Evolutionary conservation across 1,284 basidiomycete genomes (phyloP).

Genomic region (Flammula alnicola): DNA sequence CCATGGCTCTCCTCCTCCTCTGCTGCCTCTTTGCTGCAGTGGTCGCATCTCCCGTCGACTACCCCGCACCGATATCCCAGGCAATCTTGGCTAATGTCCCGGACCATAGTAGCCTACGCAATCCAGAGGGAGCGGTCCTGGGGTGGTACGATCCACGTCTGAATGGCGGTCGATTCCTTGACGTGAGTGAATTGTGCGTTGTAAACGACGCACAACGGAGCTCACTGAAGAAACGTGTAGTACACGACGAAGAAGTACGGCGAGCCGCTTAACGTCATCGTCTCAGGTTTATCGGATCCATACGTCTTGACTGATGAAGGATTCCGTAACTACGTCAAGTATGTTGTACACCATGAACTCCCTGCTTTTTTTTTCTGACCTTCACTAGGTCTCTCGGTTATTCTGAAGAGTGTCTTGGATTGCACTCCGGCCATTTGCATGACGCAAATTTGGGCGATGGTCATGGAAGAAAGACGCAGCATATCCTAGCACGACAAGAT

Average conservation of each 20-base stretch:
- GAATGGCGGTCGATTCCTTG: constrained; percentile 71
- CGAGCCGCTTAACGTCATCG: constrained; percentile 73
- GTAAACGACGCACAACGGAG: background rate
- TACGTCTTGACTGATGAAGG: constrained; percentile 70
- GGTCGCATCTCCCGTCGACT: constrained; percentile 22
- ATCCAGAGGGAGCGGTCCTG: constrained; percentile 10
- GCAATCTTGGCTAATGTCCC: constrained; percentile 19
- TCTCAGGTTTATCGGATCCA: constrained; percentile 66
- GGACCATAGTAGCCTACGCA: too few relatives aligned
- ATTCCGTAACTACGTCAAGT: constrained; percentile 63
- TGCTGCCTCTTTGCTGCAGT: constrained; percentile 20
- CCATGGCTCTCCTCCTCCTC: constrained; percentile 20
- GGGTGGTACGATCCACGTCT: constrained; percentile 76
- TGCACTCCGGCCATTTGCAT: constrained; percentile 71
- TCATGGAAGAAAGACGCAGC: constrained; percentile 63
- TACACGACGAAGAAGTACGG: constrained; percentile 68
- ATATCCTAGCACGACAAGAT: constrained; percentile 68
- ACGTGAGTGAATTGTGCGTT: constrained; percentile 49
- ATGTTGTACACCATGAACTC: constrained; percentile 26
- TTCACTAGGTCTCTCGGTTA: constrained; percentile 73
- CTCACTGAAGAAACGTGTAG: constrained; percentile 38
- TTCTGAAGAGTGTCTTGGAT: constrained; percentile 73
- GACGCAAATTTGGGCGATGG: constrained; percentile 77
- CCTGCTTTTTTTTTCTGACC: background rate
- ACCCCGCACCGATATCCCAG: constrained; percentile 14